Evolutionary conservation across 805 yeast genomes (phyloP).

Genomic region (Monosporozyma solicola): DNA sequence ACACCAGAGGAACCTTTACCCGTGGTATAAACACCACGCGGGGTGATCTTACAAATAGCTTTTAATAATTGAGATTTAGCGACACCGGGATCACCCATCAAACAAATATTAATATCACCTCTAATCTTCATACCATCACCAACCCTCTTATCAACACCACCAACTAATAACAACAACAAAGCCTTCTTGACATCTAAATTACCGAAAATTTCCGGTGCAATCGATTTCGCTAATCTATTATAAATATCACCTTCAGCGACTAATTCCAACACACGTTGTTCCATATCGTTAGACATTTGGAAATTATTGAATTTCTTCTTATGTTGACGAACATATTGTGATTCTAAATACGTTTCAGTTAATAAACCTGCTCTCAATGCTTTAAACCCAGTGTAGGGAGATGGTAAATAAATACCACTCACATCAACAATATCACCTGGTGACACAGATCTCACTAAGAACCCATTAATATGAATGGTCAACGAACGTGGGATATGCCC

Average conservation of each 20-base stretch:
- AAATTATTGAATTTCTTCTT: conserved; percentile 74
- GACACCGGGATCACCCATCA: conserved; percentile 99
- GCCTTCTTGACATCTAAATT: conserved; percentile 92
- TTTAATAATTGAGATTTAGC: conserved; percentile 95
- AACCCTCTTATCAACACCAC: conserved; percentile 90
- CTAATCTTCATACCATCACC: conserved; percentile 97
- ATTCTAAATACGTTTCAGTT: conserved; percentile 89
- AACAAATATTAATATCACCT: conserved; percentile 91
- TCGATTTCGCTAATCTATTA: conserved; percentile 70
- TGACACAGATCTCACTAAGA: conserved; percentile 71
- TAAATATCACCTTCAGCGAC: conserved; percentile 62
- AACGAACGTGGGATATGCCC: conserved; percentile 94
- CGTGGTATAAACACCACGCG: conserved; percentile 94
- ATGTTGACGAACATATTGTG: conserved; percentile 78
- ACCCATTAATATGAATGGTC: conserved; percentile 84
- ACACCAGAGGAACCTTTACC: conserved; percentile 99
- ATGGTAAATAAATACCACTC: conserved; percentile 84
- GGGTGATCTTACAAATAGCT: conserved; percentile 85
- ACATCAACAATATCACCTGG: conserved; percentile 96
- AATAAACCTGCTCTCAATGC: conserved; percentile 88
- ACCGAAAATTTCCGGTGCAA: conserved; percentile 97
- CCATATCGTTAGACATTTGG: conserved; percentile 48
- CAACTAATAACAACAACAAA: conserved; percentile 70
- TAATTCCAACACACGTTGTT: conserved; percentile 46
- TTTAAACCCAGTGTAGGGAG: conserved; percentile 91